These are phyloP conservation scores for Stachybotrys elegans DNA, from an alignment of 2,329 filamentous ascomycete species.

Conservation along the genomic window DNA sequence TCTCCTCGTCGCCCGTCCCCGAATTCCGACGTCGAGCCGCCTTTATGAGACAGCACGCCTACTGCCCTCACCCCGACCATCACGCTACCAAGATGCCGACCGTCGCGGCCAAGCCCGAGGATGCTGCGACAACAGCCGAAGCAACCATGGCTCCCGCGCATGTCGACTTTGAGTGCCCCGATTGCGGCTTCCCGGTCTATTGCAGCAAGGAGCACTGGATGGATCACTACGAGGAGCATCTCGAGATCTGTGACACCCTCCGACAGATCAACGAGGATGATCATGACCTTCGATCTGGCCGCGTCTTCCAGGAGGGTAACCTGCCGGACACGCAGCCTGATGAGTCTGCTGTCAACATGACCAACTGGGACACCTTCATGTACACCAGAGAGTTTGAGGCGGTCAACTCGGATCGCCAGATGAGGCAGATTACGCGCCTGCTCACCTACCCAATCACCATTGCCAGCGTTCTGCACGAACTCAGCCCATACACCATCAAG, in stretches of 20 bases:
- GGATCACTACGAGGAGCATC: slow-evolving; percentile 87
- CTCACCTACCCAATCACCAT: slow-evolving; percentile 92
- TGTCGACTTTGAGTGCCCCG: slow-evolving; percentile 90
- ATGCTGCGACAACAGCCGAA: slow-evolving; percentile 49
- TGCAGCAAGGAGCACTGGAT: slow-evolving; percentile 95
- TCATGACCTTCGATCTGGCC: slow-evolving; percentile 84
- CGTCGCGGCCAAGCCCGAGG: slow-evolving; percentile 56
- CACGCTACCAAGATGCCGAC: slow-evolving; percentile 65
- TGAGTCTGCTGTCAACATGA: slow-evolving; percentile 92
- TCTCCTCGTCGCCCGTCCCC: slow-evolving; percentile 81
- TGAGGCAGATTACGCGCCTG: slow-evolving; percentile 89
- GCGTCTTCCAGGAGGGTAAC: slow-evolving; percentile 89
- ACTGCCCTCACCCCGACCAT: slow-evolving; percentile 88
- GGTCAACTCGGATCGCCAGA: slow-evolving; percentile 81
- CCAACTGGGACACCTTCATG: slow-evolving; percentile 95
- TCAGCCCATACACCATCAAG: slow-evolving; percentile 85
- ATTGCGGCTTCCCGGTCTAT: slow-evolving; percentile 90
- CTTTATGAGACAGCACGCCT: slow-evolving; percentile 88
- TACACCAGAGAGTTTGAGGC: slow-evolving; percentile 90
- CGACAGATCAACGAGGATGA: slow-evolving; percentile 97
- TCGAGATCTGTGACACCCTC: slow-evolving; percentile 88
- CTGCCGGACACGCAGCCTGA: slow-evolving; percentile 88
- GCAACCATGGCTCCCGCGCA: slow-evolving; percentile 62
- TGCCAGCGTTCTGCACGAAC: slow-evolving; percentile 84
- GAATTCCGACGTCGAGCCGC: slow-evolving; percentile 83